Base-by-base conservation (phyloP, 2,329 filamentous ascomycete genomes). In the Penicillium sp. region DNA sequence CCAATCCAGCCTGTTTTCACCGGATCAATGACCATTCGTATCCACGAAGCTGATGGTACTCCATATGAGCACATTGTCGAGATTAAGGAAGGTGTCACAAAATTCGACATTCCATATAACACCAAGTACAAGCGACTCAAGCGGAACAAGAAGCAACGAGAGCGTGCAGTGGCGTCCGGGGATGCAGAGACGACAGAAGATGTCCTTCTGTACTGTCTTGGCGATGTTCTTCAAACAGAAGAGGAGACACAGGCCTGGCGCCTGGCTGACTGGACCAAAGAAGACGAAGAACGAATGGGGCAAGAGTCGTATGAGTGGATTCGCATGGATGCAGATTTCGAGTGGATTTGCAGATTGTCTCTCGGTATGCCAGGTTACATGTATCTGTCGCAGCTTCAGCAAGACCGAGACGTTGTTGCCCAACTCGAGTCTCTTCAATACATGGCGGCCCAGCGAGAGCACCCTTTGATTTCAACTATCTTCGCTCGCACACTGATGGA, bases 221-320 rank as follows among this genome's bases (percentile, higher is more conserved):
- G 95, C 30, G 95, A 99, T 75, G 90, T 97, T 8, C 85, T 99
- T 42, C 90, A 95, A 70, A 87, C 85, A 4, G 87, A 90, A 8
- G 89, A 96, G 64, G 95, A 99, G 57, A 86, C 92, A 49, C 82
- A 86, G 54, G 87, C 92, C 45, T 99, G 95, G 94, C 87, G 85
- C 55, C 82, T 99, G 6, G 86, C 87, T 6, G 94, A 98, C 65
- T 99, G 94, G 93, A 89, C 91, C 52, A 86, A 90, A 61, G 92
- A 96, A 58, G 92, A 94, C 16, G 93, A 98, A 76, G 85, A 89
- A 38, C 88, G 88, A 70, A 98, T 99, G 93, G 92, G 95, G 59
- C 88, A 93, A 65, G 95, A 99, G 74, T 96, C 92, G 0, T 99
- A 97, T 71, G 95, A 99, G 75, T 99, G 96, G 95, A 96, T 99